Base-by-base conservation (phyloP, 2,329 filamentous ascomycete species). In the Microascus cirrosus region DNA sequence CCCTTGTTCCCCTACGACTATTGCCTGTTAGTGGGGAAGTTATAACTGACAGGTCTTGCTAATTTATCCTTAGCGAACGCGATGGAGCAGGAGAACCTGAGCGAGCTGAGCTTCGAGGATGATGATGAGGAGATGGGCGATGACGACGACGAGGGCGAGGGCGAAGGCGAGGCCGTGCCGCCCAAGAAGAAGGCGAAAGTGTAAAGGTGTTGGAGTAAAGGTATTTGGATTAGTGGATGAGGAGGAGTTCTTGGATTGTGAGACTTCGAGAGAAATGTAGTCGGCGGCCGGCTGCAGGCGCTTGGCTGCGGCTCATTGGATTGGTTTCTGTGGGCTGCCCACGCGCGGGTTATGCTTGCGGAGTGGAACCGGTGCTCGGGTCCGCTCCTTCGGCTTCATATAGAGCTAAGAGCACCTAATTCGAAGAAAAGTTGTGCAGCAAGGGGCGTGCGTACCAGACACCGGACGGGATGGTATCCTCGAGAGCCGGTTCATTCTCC, bases 61-160 rank as follows among this genome's bases (percentile, higher is more conserved):
- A 34, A n/a, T 34, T 12, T 15, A 1, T 20, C 34, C 24, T 6
- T 52, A 54, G 55, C 50, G 57, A 81, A 89, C 74, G 88, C 89
- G 53, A 84, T 87, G 68, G 87, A 90, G 65, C 75, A 82, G 58
- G 84, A 85, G 55, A 80, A 81, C 12, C 69, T 87, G 67, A 84
- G 75, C 65, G 89, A 92, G 60, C 69, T 82, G 51, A 86, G 92
- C 62, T 86, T 90, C 63, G 87, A 90, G 66, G 68, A 78, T 10
- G 78, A 77, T 8, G 81, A 81, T 13, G 71, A 72, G 54, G 70
- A 68, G 20, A 67, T 69, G 32, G 68, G 66, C 6, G 69, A 22
- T 18, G 53, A 45, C 24, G 25, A 28, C 2, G 74, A 78, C 60
- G 76, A 74, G 56, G 75, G 74, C 61, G 78, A 72, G 66, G 59